phyloP scores from a whole-genome alignment of 331 rosid species.

The Quercus tomentella region DNA sequence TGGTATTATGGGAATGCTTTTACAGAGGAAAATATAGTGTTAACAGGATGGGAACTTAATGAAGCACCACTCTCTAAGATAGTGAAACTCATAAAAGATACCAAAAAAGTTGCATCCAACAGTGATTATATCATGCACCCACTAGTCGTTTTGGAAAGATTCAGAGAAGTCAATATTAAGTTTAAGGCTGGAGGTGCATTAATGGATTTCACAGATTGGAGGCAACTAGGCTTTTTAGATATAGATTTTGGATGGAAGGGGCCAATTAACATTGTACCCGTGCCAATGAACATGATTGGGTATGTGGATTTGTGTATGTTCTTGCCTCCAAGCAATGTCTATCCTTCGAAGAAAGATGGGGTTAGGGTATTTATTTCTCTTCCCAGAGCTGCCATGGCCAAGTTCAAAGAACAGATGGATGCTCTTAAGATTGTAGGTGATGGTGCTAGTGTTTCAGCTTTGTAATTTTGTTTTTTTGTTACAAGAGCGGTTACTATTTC shows the following conservation, averaged over 20 bases:
- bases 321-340: slow-evolving; percentile 14
- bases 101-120: slow-evolving; percentile 20
- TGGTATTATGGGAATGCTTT: slow-evolving; percentile 20
- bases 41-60: slow-evolving; percentile 38
- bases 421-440: slow-evolving; percentile 12
- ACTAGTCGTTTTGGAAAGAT: slow-evolving; percentile 28
- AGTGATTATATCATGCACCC: slow-evolving; percentile 21
- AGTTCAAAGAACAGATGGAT: slow-evolving; percentile 40
- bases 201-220: slow-evolving; percentile 45
- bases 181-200: slow-evolving; percentile 30
- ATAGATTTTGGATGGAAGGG: slow-evolving; percentile 43
- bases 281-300: slow-evolving; percentile 44
- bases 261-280: slow-evolving; percentile 33
- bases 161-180: slow-evolving; percentile 1
- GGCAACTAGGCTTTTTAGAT: slow-evolving; percentile 40
- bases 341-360: slow-evolving; percentile 40
- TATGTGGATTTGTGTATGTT: slow-evolving; percentile 5
- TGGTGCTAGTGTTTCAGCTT: background rate
- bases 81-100: slow-evolving; percentile 40
- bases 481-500: no score
- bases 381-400: slow-evolving; percentile 38
- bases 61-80: slow-evolving; percentile 35
- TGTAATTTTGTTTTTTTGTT: no score
- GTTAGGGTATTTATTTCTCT: slow-evolving; percentile 35
- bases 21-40: slow-evolving; percentile 18